Evolutionary conservation across 495 filamentous ascomycete species (phyloP), one percentile per base, ranked within the genome.

Genomic region (Cenococcum geophilum): DNA sequence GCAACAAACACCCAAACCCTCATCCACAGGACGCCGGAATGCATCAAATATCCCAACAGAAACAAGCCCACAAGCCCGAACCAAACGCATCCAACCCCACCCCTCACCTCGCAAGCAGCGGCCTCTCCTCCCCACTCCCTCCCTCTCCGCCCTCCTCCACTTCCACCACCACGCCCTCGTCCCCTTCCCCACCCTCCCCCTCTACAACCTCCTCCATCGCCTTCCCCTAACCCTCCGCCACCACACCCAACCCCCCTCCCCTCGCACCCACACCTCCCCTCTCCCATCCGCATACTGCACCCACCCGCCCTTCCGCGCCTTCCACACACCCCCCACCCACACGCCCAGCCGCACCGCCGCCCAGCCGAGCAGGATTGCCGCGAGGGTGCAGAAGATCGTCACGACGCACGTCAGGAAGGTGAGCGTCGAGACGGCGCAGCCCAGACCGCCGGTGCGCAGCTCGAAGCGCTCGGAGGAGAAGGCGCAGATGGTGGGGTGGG

Each of bases 391-490:
- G 16, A 75, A 42, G 34, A 81, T 70, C 8, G 75, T 65, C 0
- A 73, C 74, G 2, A 77, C 27, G 21, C 68, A 71, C 20, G 76
- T 76, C 40, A 83, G 51, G 27, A 80, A 74, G 1, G 78, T 82
- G 57, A 77, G 66, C 0, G 78, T 80, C 23, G 76, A 79, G 25
- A 79, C 79, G 53, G 75, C 61, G 53, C 80, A 83, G 14, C 80
- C 80, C 23, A 81, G 70, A 0, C 77, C 76, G 21, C 69, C 59
- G 0, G 78, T 75, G 5, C 80, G 73, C 0, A 83, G 67, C 58
- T 83, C 80, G 77, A 80, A 82, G 45, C 77, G 74, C 67, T 83
- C 80, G 55, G 76, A 71, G 5, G 71, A 68, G 27, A 78, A 70
- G 1, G 80, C 79, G 61, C 80, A 83, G 58, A 82, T 77, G 16